Conservation (phyloP, 306 rosid genomes). For the Gillenia trifoliata region DNA sequence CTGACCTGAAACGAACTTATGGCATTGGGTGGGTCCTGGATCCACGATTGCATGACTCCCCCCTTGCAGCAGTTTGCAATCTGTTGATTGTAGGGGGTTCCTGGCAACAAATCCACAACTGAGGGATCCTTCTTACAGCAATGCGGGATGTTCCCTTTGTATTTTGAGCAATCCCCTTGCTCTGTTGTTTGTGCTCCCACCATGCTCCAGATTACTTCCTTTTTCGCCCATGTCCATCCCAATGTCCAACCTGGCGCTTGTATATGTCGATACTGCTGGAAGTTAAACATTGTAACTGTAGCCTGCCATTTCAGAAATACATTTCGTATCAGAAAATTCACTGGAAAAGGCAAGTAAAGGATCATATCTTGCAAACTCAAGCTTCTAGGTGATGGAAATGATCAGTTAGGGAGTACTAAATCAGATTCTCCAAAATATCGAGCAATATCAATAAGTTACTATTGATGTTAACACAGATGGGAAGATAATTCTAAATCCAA, state of each 20-base stretch:
- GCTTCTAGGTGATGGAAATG: not conserved
- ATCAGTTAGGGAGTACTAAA: not conserved
- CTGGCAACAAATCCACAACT: slow-evolving; percentile 86
- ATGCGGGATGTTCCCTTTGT: slow-evolving; percentile 72
- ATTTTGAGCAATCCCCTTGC: slow-evolving; percentile 94
- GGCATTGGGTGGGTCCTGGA: slow-evolving; percentile 69
- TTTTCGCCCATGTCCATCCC: slow-evolving; percentile 98
- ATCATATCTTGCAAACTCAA: not conserved
- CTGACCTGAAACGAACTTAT: slow-evolving; percentile 84
- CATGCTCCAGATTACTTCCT: slow-evolving; percentile 95
- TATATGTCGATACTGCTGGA: slow-evolving; percentile 92
- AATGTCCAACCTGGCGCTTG: slow-evolving; percentile 87
- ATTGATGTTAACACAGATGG: not conserved
- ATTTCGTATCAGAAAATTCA: slow-evolving; percentile 4
- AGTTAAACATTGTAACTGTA: slow-evolving; percentile 84
- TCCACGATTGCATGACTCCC: slow-evolving; percentile 79
- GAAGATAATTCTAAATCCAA: not conserved
- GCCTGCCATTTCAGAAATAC: slow-evolving; percentile 53
- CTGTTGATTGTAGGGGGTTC: slow-evolving; percentile 94
- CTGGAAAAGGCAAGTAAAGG: not conserved
- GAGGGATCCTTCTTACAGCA: slow-evolving; percentile 85
- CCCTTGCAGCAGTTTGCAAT: slow-evolving; percentile 95
- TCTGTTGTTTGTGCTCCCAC: slow-evolving; percentile 87
- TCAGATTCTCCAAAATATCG: not conserved
- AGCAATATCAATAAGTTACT: not conserved